Evolutionary conservation across 768 basidiomycete genomes (phyloP), one percentile per base, ranked within the genome.

Genomic region (Hydnum rufescens): DNA sequence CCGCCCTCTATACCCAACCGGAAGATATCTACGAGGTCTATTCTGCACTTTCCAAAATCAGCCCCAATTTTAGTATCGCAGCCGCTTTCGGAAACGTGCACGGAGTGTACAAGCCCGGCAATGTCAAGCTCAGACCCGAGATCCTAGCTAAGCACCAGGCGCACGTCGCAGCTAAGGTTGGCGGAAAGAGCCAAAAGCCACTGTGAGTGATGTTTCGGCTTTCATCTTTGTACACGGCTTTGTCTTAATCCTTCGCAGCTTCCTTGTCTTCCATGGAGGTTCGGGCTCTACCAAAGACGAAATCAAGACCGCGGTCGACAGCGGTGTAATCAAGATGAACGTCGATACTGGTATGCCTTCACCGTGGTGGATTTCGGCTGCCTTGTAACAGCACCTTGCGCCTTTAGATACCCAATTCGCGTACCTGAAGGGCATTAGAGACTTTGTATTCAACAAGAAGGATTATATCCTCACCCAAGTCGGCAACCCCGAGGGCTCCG

Each of bases 321-420:
- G 92, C 65, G 93, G 93, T 62, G 93, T 95, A 39, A 80, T 97
- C 64, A 99, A 99, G 75, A 97, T 97, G 92, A 96, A 97, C 71
- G 88, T 95, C 55, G 89, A 93, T 66, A 96, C 90, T 55, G 77
- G 74, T 71, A 54, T 51, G 66, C 47, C 23, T 23, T 31, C n/a
- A 1, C 4, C 3, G 29, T 44, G 5, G 4, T 13, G 51, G 4
- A 22, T 43, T 8, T 2, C 6, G 26, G 26, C 32, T 34, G 13
- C 16, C 49, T 26, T 43, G 34, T 19, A 29, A 36, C 6, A 2
- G n/a, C 48, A 26, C 25, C 36, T 36, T 2, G n/a, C 51, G 2
- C 8, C 26, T 23, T n/a, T 50, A 67, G 85, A 90, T 67, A 85
- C 82, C 16, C 87, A 90, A 64, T 92, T 79, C 64, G 90, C 93